A percentile compares a stretch with the other conserved stretches of the same genome.
These are phyloP conservation scores for Acanthochlamys bracteata DNA, from an alignment of 106 monocot species.

Conservation along the genomic window DNA sequence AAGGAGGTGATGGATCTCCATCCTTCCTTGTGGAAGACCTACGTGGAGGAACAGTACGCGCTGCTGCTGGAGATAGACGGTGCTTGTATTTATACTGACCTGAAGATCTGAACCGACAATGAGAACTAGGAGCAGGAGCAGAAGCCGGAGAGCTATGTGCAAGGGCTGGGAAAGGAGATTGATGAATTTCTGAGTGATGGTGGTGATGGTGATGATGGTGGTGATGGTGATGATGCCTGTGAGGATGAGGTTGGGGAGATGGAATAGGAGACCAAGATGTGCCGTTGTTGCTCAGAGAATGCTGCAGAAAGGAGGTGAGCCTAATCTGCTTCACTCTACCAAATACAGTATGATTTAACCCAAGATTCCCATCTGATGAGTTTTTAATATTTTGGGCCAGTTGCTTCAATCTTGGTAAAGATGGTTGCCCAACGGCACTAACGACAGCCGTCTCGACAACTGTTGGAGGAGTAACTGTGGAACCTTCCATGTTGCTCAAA, in stretches of 20 bases:
- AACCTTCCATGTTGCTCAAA: conserved; percentile 79
- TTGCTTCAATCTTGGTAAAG: conserved; percentile 68
- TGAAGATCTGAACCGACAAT: conserved; percentile 17
- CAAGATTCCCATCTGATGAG: conserved; percentile 73
- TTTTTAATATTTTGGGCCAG: conserved; percentile 63
- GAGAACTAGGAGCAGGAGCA: conserved; percentile 11
- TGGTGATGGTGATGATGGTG: conserved; percentile 54
- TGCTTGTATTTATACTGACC: conserved; percentile 13
- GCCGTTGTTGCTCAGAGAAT: conserved; percentile 47
- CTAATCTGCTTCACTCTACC: conserved; percentile 92
- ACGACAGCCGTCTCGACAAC: conserved; percentile 68
- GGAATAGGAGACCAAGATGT: conserved; percentile 42
- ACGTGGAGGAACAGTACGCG: conserved; percentile 18
- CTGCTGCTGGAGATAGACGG: neutral
- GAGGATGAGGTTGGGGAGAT: conserved; percentile 36
- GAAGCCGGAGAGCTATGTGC: conserved; percentile 10
- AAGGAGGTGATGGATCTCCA: conserved; percentile 21
- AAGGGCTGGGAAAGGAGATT: conserved; percentile 44
- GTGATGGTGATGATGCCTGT: conserved; percentile 32
- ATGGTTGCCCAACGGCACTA: conserved; percentile 68
- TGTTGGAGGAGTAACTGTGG: conserved; percentile 67
- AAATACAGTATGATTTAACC: conserved; percentile 89
- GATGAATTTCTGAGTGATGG: conserved; percentile 16
- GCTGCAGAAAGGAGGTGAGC: conserved; percentile 75
- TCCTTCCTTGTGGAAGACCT: conserved; percentile 13